Percentiles rank a stretch among this genome's conserved stretches.
Evolutionary conservation across 1,284 basidiomycete genomes (phyloP).

Genomic region (Ustilago vetiveriae): DNA sequence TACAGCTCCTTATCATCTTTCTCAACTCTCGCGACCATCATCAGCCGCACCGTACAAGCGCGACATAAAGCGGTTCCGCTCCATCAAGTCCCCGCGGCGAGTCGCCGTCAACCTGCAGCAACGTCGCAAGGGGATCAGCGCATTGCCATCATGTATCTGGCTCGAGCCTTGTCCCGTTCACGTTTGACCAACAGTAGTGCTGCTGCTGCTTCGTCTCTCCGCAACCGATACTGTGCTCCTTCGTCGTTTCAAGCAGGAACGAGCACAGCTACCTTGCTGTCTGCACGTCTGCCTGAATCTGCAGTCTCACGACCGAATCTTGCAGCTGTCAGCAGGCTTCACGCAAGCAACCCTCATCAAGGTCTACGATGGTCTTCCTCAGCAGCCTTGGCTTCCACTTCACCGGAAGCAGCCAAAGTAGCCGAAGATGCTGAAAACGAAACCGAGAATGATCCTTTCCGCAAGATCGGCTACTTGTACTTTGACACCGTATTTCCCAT

Average conservation of each 20-base stretch:
- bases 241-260: constrained; percentile 1
- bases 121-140: background rate
- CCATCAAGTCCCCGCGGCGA: too few species aligned
- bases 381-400: constrained; percentile 36
- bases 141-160: constrained; percentile 22
- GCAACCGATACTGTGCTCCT: background rate
- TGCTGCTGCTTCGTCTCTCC: background rate
- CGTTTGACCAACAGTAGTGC: background rate
- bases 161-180: constrained; percentile 7
- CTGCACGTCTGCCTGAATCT: background rate
- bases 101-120: background rate
- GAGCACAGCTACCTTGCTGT: constrained; percentile 4
- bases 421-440: constrained; percentile 42
- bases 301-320: background rate
- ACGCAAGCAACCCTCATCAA: background rate
- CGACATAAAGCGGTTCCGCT: too few species aligned
- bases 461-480: constrained; percentile 54
- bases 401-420: constrained; percentile 45
- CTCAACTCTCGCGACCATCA: background rate
- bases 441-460: constrained; percentile 45
- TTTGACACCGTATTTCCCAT: constrained; percentile 63
- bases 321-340: too few species aligned
- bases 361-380: constrained; percentile 31
- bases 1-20: background rate
- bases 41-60: too few species aligned